These are phyloP conservation scores for Trifolium fragiferum DNA, from an alignment of 306 rosid species.

Conservation along the genomic window DNA sequence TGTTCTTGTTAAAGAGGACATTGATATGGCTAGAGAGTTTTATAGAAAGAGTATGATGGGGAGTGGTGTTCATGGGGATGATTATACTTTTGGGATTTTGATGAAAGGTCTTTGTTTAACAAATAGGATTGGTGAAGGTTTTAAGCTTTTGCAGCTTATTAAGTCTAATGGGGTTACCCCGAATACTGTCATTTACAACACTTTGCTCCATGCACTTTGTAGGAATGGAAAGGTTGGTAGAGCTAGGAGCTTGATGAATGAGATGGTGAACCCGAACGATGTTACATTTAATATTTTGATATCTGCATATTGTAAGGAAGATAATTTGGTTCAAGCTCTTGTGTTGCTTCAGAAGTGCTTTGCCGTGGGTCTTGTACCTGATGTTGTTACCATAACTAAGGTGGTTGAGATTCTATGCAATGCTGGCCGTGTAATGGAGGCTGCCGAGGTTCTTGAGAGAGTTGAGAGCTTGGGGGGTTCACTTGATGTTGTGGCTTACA, in stretches of 20 bases:
- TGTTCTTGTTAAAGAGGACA: slow-evolving; percentile 74
- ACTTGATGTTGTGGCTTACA: slow-evolving; percentile 72
- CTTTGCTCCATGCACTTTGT: slow-evolving; percentile 78
- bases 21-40: slow-evolving; percentile 79
- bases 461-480: slow-evolving; percentile 65
- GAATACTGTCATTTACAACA: slow-evolving; percentile 69
- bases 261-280: slow-evolving; percentile 64
- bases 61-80: slow-evolving; percentile 62
- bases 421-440: slow-evolving; percentile 63
- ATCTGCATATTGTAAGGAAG: slow-evolving; percentile 67
- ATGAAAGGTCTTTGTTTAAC: slow-evolving; percentile 83
- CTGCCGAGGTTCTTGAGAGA: slow-evolving; percentile 68
- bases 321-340: slow-evolving; percentile 72
- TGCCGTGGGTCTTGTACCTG: slow-evolving; percentile 63
- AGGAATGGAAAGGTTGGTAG: slow-evolving; percentile 75
- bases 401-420: slow-evolving; percentile 64
- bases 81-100: slow-evolving; percentile 69
- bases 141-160: slow-evolving; percentile 75
- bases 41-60: slow-evolving; percentile 76
- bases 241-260: slow-evolving; percentile 85
- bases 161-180: slow-evolving; percentile 62
- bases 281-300: slow-evolving; percentile 72
- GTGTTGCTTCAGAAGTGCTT: slow-evolving; percentile 74
- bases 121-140: slow-evolving; percentile 71
- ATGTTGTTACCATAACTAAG: slow-evolving; percentile 66